Evolutionary conservation across 2,329 filamentous ascomycete species (phyloP).

Genomic region (Ascochyta rabiei): DNA sequence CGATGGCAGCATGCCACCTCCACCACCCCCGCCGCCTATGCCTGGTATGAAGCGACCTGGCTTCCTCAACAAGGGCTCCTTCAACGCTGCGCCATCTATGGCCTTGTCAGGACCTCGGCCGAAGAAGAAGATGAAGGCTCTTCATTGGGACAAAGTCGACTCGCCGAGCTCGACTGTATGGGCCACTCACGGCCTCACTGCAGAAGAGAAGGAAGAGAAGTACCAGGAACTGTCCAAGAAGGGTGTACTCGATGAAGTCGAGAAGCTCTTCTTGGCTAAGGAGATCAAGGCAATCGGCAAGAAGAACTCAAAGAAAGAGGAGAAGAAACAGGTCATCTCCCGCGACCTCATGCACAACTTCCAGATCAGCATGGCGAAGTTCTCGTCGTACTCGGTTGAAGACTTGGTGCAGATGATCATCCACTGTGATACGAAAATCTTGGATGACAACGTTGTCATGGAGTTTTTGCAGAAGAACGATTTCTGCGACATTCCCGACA

Average conservation of each 20-base stretch:
- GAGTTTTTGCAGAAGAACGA: slow-evolving; percentile 94
- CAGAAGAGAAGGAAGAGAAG: slow-evolving; percentile 90
- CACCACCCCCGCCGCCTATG: slow-evolving; percentile 64
- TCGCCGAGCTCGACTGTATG: slow-evolving; percentile 89
- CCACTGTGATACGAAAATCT: slow-evolving; percentile 86
- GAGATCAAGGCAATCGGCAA: slow-evolving; percentile 88
- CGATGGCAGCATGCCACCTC: slow-evolving; percentile 54
- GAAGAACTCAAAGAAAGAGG: slow-evolving; percentile 75
- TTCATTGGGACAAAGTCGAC: slow-evolving; percentile 99
- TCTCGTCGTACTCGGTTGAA: slow-evolving; percentile 81
- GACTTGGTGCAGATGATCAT: slow-evolving; percentile 92
- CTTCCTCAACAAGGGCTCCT: slow-evolving; percentile 71
- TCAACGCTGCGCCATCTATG: slow-evolving; percentile 62
- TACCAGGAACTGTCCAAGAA: slow-evolving; percentile 91
- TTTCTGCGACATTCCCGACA: slow-evolving; percentile 89
- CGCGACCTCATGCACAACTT: slow-evolving; percentile 68
- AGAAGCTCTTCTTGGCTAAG: slow-evolving; percentile 96
- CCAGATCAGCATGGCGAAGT: slow-evolving; percentile 87
- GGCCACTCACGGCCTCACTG: slow-evolving; percentile 85
- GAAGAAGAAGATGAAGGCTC: slow-evolving; percentile 99
- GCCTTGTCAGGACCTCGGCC: slow-evolving; percentile 82
- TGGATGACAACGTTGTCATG: slow-evolving; percentile 92
- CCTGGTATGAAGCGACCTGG: slow-evolving; percentile 67
- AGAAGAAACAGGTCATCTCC: slow-evolving; percentile 97
- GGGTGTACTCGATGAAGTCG: slow-evolving; percentile 95